Base-by-base conservation (phyloP, 441 rosid genomes). In the Bruguiera hainesii region DNA sequence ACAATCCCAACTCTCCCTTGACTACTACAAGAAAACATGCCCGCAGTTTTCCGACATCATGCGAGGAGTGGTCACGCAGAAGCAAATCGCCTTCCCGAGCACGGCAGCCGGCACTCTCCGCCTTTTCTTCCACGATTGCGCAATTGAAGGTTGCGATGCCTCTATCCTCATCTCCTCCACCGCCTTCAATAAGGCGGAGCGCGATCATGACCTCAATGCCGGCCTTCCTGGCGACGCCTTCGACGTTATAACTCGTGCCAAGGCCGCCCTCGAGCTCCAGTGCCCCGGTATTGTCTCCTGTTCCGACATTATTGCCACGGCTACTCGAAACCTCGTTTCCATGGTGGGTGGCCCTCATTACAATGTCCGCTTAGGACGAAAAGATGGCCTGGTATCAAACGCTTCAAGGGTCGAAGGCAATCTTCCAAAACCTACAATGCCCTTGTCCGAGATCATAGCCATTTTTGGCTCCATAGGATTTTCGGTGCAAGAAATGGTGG, bases 61-160 rank as follows among this genome's bases (percentile, higher is more conserved):
- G 50, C 71, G 64, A 21, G 56, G 72, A 26, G 67, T 76, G 67
- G 55, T 77, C 37, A 63, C 84, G 49, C 80, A 84, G 26, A 85
- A 85, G 73, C 96, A 89, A 68, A 58, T 78, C 5, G 10, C 73
- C 30, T 21, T 77, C 50, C 87, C 89, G 16, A 78, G 84, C 42
- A 87, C 92, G 7, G 93, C 93, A 10, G 88, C 89, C 3, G 96
- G 79, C 72, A 73, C 73, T 68, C 85, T 89, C 73, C 87, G 89
- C 49, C 84, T 85, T 62, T 87, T 85, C 84, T 82, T 85, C 77
- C 93, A 89, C 61, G 96, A 89, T 65, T 89, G 93, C 61, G 67
- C 83, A 71, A 84, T 89, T 0, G 85, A 79, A n/a, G 89, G 93
- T 56, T 87, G 92, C 59, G 92, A 87, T 61, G 82, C 78, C 23